A percentile compares a stretch with the other conserved stretches of the same genome.
Evolutionary conservation across 176 grass and related monocot genomes (phyloP).

Genomic region (Coix lacrymajobi): DNA sequence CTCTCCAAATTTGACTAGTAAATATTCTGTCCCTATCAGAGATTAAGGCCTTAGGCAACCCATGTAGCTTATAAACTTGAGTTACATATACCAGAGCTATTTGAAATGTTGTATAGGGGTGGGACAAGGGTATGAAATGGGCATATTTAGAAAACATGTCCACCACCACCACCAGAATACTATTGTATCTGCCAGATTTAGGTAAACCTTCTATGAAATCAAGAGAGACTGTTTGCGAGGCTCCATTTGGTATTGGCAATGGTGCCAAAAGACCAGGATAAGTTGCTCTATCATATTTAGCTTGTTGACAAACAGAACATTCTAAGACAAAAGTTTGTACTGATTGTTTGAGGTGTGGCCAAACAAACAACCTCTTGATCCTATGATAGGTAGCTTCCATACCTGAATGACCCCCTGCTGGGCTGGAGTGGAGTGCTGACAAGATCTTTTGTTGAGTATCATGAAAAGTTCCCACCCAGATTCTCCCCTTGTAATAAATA

Average conservation of each 20-base stretch:
- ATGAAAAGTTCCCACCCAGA: background rate
- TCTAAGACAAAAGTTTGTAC: background rate
- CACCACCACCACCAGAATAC: background rate
- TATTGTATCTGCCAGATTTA: fast-evolving
- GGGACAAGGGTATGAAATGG: background rate
- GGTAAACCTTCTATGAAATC: background rate
- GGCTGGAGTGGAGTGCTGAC: background rate
- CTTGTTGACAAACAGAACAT: background rate
- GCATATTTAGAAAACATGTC: background rate
- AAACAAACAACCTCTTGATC: background rate
- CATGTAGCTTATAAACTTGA: background rate
- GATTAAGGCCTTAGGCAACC: background rate
- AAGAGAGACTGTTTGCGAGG: background rate
- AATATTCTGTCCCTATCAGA: background rate
- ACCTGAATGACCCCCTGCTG: background rate
- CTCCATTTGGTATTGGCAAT: background rate
- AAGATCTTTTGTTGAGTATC: background rate
- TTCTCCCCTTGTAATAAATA: background rate
- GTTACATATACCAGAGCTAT: background rate
- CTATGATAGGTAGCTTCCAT: background rate
- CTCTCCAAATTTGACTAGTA: background rate
- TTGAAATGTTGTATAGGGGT: background rate
- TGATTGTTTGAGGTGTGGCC: background rate
- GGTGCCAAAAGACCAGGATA: background rate
- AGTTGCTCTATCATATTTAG: background rate